These are phyloP conservation scores for Phanerodontia chrysosporium DNA, from an alignment of 768 basidiomycete genomes.

Conservation along the genomic window DNA sequence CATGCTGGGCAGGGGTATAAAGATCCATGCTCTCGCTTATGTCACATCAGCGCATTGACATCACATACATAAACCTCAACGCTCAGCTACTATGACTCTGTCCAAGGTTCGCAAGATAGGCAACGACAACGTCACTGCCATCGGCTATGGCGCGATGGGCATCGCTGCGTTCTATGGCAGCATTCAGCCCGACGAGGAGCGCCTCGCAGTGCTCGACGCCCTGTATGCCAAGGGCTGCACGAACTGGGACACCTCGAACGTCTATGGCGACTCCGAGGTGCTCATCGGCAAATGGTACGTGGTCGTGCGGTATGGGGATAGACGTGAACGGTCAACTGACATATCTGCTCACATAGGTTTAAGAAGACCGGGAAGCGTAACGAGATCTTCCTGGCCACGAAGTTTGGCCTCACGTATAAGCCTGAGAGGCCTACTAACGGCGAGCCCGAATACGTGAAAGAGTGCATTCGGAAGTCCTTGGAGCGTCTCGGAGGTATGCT, in stretches of 20 bases:
- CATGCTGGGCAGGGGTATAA: too few relatives aligned
- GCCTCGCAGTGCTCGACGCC: constrained; percentile 51
- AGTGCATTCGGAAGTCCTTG: constrained; percentile 6
- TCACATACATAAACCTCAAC: neutral
- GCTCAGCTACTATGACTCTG: constrained; percentile 13
- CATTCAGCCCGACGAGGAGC: constrained; percentile 47
- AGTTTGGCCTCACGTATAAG: constrained; percentile 28
- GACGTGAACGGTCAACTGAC: neutral
- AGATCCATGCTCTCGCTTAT: too few relatives aligned
- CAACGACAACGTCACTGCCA: constrained; percentile 38
- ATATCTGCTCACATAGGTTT: constrained; percentile 35
- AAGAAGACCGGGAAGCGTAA: constrained; percentile 48
- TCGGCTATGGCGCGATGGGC: constrained; percentile 63
- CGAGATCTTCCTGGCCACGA: constrained; percentile 43
- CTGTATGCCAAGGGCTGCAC: constrained; percentile 37
- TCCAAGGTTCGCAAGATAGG: constrained; percentile 40
- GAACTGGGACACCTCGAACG: constrained; percentile 43
- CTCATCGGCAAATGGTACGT: constrained; percentile 44
- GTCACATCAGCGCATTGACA: too few relatives aligned
- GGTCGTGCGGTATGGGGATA: neutral
- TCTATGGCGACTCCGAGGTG: constrained; percentile 40
- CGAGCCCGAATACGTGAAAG: constrained; percentile 23
- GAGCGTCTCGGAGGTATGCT: constrained; percentile 9
- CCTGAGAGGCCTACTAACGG: constrained; percentile 15
- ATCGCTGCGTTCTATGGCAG: constrained; percentile 44